Conservation (phyloP, 179 eudicot species). For the Camellia oleifera region DNA sequence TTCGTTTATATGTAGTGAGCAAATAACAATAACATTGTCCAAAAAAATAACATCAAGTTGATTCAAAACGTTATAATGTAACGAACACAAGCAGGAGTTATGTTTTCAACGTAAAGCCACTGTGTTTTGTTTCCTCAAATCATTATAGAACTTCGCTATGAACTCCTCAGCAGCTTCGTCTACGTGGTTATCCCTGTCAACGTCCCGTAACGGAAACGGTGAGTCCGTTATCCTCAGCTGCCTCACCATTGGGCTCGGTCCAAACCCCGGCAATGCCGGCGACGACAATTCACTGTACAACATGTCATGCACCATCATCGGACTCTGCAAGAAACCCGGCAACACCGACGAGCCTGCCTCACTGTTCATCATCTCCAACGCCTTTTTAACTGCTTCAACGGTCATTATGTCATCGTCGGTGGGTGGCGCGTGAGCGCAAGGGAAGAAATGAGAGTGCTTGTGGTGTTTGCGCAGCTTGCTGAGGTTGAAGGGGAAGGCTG, state of each 20-base stretch:
- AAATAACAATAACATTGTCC: neutral
- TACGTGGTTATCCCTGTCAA: constrained; percentile 31
- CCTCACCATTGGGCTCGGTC: constrained; percentile 46
- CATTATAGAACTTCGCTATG: constrained; percentile 47
- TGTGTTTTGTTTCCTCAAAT: constrained; percentile 39
- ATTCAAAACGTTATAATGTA: no score
- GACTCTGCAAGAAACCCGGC: constrained; percentile 47
- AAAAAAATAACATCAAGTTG: neutral
- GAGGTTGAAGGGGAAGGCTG: constrained; percentile 23
- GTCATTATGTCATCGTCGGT: constrained; percentile 16
- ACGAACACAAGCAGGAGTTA: no score
- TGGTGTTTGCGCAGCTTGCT: constrained; percentile 18
- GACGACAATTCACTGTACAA: constrained; percentile 37
- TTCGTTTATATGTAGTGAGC: no score
- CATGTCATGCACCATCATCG: constrained; percentile 31
- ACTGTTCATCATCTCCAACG: constrained; percentile 37
- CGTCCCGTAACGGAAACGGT: constrained; percentile 38
- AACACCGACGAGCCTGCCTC: constrained; percentile 36
- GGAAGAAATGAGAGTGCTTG: neutral
- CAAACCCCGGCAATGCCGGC: constrained; percentile 46
- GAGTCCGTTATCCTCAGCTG: constrained; percentile 65
- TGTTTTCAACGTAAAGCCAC: neutral
- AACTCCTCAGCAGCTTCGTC: constrained; percentile 64
- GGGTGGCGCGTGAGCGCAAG: constrained; percentile 17
- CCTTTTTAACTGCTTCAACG: constrained; percentile 16